Conservation (phyloP, 306 rosid genomes). For the Myrica gale region DNA sequence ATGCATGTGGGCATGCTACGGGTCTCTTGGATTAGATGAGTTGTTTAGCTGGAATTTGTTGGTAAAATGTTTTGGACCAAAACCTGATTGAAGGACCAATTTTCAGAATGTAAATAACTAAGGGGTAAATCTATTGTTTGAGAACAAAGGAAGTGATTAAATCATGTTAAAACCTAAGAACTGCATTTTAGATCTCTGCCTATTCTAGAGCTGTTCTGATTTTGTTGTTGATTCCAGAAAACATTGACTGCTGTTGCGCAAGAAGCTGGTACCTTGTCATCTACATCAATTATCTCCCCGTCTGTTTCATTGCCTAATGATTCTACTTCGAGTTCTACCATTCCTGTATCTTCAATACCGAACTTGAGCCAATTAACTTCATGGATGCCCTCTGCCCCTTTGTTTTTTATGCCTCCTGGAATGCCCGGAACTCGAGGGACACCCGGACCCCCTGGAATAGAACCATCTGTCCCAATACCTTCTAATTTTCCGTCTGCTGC, state of each 20-base stretch:
- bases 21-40: no score
- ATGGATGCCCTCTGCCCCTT: constrained; percentile 49
- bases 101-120: no score
- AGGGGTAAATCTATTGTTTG: no score
- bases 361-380: constrained; percentile 45
- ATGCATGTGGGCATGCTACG: no score
- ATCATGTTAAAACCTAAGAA: no score
- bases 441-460: constrained; percentile 71
- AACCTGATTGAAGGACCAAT: no score
- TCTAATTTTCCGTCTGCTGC: constrained; percentile 38
- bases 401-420: constrained; percentile 46
- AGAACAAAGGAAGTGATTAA: no score
- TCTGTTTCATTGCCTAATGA: constrained; percentile 39
- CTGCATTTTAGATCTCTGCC: no score
- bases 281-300: constrained; percentile 42
- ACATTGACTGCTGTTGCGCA: constrained; percentile 36
- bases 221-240: constrained; percentile 45
- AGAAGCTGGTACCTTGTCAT: constrained; percentile 46
- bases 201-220: constrained; percentile 12
- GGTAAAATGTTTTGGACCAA: no score
- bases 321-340: constrained; percentile 39
- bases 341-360: constrained; percentile 45
- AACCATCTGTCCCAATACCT: constrained; percentile 38
- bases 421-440: constrained; percentile 55
- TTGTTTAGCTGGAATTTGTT: no score